These are phyloP conservation scores for Tylopilus balloui DNA, from an alignment of 768 basidiomycete genomes.

Conservation along the genomic window DNA sequence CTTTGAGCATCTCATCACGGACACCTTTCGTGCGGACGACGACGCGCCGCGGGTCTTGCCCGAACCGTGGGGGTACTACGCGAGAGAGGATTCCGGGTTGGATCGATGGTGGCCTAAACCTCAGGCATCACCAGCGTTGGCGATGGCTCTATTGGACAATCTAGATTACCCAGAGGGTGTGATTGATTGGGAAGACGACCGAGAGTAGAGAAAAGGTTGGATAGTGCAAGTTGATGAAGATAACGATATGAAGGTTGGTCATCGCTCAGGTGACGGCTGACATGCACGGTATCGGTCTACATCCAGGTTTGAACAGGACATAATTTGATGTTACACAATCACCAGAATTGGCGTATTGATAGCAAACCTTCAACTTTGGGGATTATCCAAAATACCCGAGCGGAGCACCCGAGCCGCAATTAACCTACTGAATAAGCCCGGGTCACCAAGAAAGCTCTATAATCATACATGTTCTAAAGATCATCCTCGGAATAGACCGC, in stretches of 20 bases:
- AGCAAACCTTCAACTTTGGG: not conserved
- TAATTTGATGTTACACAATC: too few relatives aligned
- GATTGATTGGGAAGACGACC: not conserved
- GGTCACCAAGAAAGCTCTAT: not conserved
- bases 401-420: not conserved
- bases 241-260: not conserved
- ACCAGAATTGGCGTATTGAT: too few relatives aligned
- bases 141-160: not conserved
- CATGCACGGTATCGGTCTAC: too few relatives aligned
- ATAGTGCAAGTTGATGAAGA: not conserved
- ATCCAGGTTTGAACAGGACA: too few relatives aligned
- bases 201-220: not conserved
- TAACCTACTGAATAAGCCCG: not conserved
- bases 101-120: not conserved
- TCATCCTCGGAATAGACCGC: not conserved
- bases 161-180: not conserved
- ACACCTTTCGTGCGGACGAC: slow-evolving; percentile 20
- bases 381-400: too few relatives aligned
- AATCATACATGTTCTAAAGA: not conserved
- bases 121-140: not conserved
- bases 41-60: slow-evolving; percentile 12
- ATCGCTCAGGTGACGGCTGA: too few relatives aligned
- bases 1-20: slow-evolving; percentile 24
- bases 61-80: slow-evolving; percentile 22
- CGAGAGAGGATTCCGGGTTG: not conserved